A percentile compares a stretch with the other conserved stretches of the same genome.
phyloP scores from a whole-genome alignment of 345 rosid species.

The Isatis tinctoria region DNA sequence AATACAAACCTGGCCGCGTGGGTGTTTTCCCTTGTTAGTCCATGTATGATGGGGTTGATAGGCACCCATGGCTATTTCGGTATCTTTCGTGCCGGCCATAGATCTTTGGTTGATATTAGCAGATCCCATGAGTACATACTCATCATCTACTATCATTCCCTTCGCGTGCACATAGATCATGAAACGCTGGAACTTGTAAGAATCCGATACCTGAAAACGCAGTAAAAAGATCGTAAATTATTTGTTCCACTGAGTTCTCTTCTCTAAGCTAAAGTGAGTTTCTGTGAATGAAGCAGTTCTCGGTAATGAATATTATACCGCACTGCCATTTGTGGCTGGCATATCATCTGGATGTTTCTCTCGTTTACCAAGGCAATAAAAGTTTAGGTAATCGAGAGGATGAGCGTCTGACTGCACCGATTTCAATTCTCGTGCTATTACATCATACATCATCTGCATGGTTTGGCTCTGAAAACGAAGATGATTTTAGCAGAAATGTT shows the following conservation, averaged over 20 bases:
- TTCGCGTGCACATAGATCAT: slow-evolving; percentile 95
- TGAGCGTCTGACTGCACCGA: slow-evolving; percentile 42
- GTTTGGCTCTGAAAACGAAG: slow-evolving; percentile 67
- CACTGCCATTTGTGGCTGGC: slow-evolving; percentile 28
- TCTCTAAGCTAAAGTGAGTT: neutral
- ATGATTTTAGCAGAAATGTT: slow-evolving; percentile 9
- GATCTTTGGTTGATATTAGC: slow-evolving; percentile 98
- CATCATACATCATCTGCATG: slow-evolving; percentile 82
- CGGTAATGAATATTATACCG: slow-evolving; percentile 41
- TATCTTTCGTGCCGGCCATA: slow-evolving; percentile 92
- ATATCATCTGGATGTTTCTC: slow-evolving; percentile 39
- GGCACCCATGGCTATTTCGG: slow-evolving; percentile 96
- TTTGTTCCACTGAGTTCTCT: neutral
- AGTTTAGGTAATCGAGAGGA: slow-evolving; percentile 92
- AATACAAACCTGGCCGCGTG: slow-evolving; percentile 71
- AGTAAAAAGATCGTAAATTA: neutral
- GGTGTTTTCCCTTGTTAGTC: slow-evolving; percentile 50
- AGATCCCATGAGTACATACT: slow-evolving; percentile 80
- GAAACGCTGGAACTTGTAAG: slow-evolving; percentile 50
- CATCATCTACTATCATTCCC: slow-evolving; percentile 94
- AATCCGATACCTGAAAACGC: slow-evolving; percentile 45
- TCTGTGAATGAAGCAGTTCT: neutral
- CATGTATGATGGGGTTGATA: slow-evolving; percentile 88
- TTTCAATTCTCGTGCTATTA: slow-evolving; percentile 57
- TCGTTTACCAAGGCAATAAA: slow-evolving; percentile 83